Conservation (phyloP, 371 early-diverging fungal genomes). For the Batkoa obscura region DNA sequence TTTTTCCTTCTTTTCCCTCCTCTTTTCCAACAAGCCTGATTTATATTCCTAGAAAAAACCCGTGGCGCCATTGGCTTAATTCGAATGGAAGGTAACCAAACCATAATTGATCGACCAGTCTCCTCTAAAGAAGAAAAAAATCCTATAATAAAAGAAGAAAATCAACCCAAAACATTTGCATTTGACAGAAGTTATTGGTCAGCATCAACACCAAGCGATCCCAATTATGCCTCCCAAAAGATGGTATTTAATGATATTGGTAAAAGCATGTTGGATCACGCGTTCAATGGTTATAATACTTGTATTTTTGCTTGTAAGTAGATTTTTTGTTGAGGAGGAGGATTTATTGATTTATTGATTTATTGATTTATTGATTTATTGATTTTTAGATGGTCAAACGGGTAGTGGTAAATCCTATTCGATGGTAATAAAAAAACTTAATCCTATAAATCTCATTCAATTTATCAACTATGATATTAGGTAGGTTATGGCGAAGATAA, state of each 20-base stretch:
- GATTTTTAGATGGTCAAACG: conserved; percentile 59
- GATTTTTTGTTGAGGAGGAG: neutral
- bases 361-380: neutral
- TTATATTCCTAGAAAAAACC: conserved; percentile 26
- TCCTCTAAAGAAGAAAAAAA: conserved; percentile 11
- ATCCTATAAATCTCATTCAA: conserved; percentile 5
- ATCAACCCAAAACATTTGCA: conserved; percentile 34
- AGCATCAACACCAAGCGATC: conserved; percentile 28
- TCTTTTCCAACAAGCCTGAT: neutral
- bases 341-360: neutral
- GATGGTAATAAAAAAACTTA: conserved; percentile 28
- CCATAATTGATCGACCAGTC: conserved; percentile 34
- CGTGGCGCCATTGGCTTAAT: conserved; percentile 37
- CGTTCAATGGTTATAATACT: conserved; percentile 71
- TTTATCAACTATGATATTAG: conserved; percentile 20
- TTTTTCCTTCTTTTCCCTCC: neutral
- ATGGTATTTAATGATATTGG: conserved; percentile 58
- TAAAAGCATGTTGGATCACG: conserved; percentile 56
- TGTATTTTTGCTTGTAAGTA: conserved; percentile 68
- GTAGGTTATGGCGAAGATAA: conserved; percentile 52
- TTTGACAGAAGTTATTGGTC: conserved; percentile 80
- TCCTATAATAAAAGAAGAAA: conserved; percentile 12
- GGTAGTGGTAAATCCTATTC: conserved; percentile 71
- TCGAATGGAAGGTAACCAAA: conserved; percentile 49
- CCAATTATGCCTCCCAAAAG: conserved; percentile 55